Base-by-base conservation (phyloP, 108 stramenopile genomes). In the Nitzschia sp. region DNA sequence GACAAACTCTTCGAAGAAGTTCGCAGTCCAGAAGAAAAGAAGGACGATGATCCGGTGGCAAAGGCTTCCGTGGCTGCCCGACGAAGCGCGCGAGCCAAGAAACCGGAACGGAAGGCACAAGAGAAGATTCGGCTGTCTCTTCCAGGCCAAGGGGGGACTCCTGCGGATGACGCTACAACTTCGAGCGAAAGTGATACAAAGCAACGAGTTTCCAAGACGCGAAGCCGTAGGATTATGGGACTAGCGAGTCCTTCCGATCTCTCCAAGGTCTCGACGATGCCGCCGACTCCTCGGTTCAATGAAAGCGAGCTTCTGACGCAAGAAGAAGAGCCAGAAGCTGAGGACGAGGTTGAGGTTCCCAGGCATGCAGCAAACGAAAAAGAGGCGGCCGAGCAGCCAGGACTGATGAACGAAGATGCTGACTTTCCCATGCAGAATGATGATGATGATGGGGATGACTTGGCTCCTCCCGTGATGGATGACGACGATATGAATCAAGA, bases 201-300 rank as follows among this genome's bases (percentile, higher is more conserved):
- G 41, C 38, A 41, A 13, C 13, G 6, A 6, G 13, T 9, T 41
- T 41, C 38, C 38, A 41, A 6, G 38, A 41, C 38, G 38, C 9
- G 13, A 13, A 6, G 9, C 13, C 38, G 38, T 13, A 41, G 13
- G 13, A 41, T 41, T 13, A 41, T 64, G 2, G 47, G 57, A 26
- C 30, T 73, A 16, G 48, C 53, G 16, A 76, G 75, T 64, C 80
- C 80, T n/a, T 71, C 69, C 38, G 80, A 81, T 41, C 53, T 82
- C 41, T 78, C 77, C 36, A 45, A 57, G 34, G 81, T 77, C 28
- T 72, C 81, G 16, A 82, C 81, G 15, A 45, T 60, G 50, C 68
- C 81, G 6, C 72, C 71, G 2, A 76, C 76, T 52, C 81, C 80
- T 41, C n/a, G n/a, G n/a, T n/a, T n/a, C n/a, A n/a, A n/a, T n/a